Conservation (phyloP, 768 basidiomycete genomes). For the Paxillus rubicundulus region DNA sequence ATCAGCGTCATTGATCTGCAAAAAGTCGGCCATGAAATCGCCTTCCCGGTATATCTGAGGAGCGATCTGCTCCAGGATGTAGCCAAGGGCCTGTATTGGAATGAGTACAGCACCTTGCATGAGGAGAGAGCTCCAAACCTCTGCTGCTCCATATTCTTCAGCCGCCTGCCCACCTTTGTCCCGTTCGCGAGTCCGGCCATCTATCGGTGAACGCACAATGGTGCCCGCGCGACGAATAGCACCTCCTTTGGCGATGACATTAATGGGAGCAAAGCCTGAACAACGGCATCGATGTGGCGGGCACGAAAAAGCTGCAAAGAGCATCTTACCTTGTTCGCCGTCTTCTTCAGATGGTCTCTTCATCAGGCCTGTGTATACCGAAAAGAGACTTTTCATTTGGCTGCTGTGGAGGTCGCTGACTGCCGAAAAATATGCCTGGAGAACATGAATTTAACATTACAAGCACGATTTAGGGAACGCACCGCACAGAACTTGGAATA, state of each 20-base stretch:
- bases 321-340: constrained; percentile 58
- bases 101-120: background rate
- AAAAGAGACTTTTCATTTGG: constrained; percentile 76
- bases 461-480: constrained; percentile 28
- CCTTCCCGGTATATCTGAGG: constrained; percentile 79
- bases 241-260: constrained; percentile 41
- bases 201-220: constrained; percentile 75
- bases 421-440: constrained; percentile 86
- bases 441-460: constrained; percentile 1
- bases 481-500: constrained; percentile 92
- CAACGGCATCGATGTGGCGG: background rate
- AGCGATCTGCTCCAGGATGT: constrained; percentile 72
- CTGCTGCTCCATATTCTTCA: constrained; percentile 66
- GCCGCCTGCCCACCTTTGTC: constrained; percentile 53
- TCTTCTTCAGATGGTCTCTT: constrained; percentile 74
- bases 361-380: constrained; percentile 54
- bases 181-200: constrained; percentile 43
- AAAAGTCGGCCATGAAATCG: constrained; percentile 86
- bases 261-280: constrained; percentile 43
- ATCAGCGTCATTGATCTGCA: constrained; percentile 85
- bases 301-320: background rate
- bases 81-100: constrained; percentile 60
- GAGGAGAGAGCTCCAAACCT: constrained; percentile 44
- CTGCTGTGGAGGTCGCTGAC: constrained; percentile 76
- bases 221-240: constrained; percentile 83